Conservation (phyloP, 768 basidiomycete species). For the Suillus americanus region DNA sequence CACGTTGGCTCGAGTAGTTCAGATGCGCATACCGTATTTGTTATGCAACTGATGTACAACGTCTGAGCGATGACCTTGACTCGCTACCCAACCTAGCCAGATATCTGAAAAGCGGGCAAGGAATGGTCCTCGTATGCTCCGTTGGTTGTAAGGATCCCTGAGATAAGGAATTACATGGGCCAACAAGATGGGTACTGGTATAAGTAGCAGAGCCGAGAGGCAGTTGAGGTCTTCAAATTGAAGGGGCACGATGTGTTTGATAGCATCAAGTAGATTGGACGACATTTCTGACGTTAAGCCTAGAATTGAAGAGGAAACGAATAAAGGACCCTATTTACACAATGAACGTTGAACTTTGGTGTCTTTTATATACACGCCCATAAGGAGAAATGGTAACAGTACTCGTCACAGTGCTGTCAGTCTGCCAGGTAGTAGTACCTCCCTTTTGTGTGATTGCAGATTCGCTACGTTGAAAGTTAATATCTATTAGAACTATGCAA, state of each 20-base stretch:
- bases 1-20: too few species aligned
- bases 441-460: too few species aligned
- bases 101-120: conserved; percentile 69
- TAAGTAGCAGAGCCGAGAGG: conserved; percentile 9
- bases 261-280: not conserved
- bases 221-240: conserved; percentile 1
- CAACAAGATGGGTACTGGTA: conserved; percentile 19
- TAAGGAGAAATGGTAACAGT: too few species aligned
- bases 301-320: not conserved
- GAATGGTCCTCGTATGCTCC: conserved; percentile 65
- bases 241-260: not conserved
- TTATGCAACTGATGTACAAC: conserved; percentile 70
- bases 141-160: conserved; percentile 57
- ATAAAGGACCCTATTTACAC: not conserved
- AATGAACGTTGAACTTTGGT: too few species aligned
- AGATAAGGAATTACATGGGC: conserved; percentile 49
- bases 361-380: too few species aligned
- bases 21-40: conserved; percentile 59
- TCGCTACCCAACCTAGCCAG: conserved; percentile 68
- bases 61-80: conserved; percentile 74
- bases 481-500: too few species aligned
- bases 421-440: too few species aligned
- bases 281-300: not conserved
- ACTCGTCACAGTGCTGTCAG: too few species aligned
- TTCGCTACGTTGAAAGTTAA: too few species aligned